Evolutionary conservation across 768 basidiomycete genomes (phyloP), one percentile per base, ranked within the genome.

Genomic region (Tubosaeta sp.): DNA sequence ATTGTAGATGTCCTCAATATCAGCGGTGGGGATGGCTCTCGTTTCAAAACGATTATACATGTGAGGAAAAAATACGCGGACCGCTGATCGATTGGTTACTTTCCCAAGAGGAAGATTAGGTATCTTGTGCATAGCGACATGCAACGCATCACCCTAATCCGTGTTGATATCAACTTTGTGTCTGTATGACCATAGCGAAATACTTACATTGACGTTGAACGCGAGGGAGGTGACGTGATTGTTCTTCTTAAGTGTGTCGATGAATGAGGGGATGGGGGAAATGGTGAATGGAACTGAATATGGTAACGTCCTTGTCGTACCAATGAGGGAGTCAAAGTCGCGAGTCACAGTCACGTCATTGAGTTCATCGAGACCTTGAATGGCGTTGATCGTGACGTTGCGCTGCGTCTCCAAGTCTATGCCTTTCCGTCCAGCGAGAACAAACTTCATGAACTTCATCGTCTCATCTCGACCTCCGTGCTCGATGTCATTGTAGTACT

Each of bases 31-130:
- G 24, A 54, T 50, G 7, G 27, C 14, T 9, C 22, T 38, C 34
- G 24, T 22, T 18, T 39, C 16, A 2, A 10, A 24, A 22, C 3
- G 18, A 30, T 13, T 5, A 21, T 50, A 50, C 22, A 50, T 34
- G n/a, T 25, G 14, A 14, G 48, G 53, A 29, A 54, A 54, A 36
- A 50, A 54, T 6, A 54, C 24, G 1, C 43, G 16, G 10, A 49
- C 25, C 10, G 32, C 32, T 3, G 36, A 19, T n/a, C 48, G 16
- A 19, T 29, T 22, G 8, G 44, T 16, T 3, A 39, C 53, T 36
- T 54, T 54, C n/a, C 53, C 53, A 5, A 54, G 41, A 6, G 53
- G 34, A 2, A 29, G 21, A 21, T 54, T 54, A 2, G 53, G 53
- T 31, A 54, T 50, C 10, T 12, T 24, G 30, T 50, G 36, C 30